Percentiles rank a stretch among this genome's conserved stretches.
phyloP scores from a whole-genome alignment of 345 rosid species.

The Pistacia integerrima region DNA sequence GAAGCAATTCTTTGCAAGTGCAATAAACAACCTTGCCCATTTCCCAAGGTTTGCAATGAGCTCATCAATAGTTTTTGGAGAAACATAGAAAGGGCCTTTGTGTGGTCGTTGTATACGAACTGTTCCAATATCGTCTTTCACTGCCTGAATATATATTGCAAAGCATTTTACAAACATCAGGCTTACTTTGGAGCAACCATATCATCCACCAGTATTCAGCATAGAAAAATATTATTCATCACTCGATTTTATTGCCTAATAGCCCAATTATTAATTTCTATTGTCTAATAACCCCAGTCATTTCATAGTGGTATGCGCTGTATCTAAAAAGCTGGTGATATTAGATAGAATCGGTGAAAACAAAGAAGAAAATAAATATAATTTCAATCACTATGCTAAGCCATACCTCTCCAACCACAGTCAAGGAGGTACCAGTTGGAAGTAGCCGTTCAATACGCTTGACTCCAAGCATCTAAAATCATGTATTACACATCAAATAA shows the following conservation, averaged over 20 bases:
- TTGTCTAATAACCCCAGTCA: too few species aligned
- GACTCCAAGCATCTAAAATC: constrained; percentile 94
- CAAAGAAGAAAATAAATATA: background rate
- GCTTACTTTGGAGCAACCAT: too few species aligned
- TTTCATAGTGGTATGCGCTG: background rate
- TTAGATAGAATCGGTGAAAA: background rate
- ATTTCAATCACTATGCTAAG: constrained; percentile 2
- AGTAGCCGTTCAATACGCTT: constrained; percentile 91
- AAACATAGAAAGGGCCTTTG: constrained; percentile 88
- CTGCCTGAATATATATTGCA: constrained; percentile 54
- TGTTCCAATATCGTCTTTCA: constrained; percentile 86
- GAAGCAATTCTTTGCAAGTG: background rate
- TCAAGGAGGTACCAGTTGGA: constrained; percentile 87
- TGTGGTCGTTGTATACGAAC: constrained; percentile 78
- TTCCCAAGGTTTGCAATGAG: constrained; percentile 66
- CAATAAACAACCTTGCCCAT: constrained; percentile 70
- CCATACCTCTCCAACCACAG: constrained; percentile 95
- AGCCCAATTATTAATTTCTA: too few species aligned
- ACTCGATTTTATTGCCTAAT: too few species aligned
- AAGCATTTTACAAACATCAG: background rate
- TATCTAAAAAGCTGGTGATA: background rate
- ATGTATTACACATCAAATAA: constrained; percentile 22
- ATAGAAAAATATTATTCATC: too few species aligned
- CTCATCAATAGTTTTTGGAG: constrained; percentile 73
- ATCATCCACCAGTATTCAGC: too few species aligned